Evolutionary conservation across 441 rosid genomes (phyloP), one percentile per base, ranked within the genome.

Genomic region (Raphanus hybrid): DNA sequence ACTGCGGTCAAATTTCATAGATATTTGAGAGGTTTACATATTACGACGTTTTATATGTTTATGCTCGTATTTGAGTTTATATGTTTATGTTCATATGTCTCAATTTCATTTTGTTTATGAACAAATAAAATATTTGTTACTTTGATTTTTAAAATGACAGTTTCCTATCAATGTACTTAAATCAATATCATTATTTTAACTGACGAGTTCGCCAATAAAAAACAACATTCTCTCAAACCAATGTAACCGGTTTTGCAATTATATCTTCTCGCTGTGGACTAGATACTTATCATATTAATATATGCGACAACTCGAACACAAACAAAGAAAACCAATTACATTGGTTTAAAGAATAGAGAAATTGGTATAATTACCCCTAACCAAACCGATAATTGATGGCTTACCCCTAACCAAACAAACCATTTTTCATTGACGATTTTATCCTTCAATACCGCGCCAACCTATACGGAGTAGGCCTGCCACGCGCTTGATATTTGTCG

Each of bases 1-100:
- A 65, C 55, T 65, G 55, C 6, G 69, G 69, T 65, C 69, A 65
- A 6, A 41, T 65, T 10, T 32, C 66, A 14, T 62, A 62, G 45
- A 62, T 54, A 54, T 16, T 27, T 60, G 2, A 18, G 41, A 62
- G 12, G 11, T 37, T 64, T 61, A 12, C 37, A 61, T 64, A 14
- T 23, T 11, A 61, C 11, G 1, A 16, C 26, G 10, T 54, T 52
- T 6, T 16, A 54, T 54, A 23, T 54, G 59, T 54, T 54, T 54
- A 54, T 54, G 59, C 16, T 54, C 20, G 57, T 1, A 50, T 50
- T 50, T 50, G 20, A 50, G 18, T 14, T 50, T 50, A 14, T 3
- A 50, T 50, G 57, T 8, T 43, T 45, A 6, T 45, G 52, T 45
- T 45, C 58, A 52, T 52, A 52, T 52, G 58, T 52, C 9, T 8